Base-by-base conservation (phyloP, 257 asterid genomes). In the Eucommia ulmoides region DNA sequence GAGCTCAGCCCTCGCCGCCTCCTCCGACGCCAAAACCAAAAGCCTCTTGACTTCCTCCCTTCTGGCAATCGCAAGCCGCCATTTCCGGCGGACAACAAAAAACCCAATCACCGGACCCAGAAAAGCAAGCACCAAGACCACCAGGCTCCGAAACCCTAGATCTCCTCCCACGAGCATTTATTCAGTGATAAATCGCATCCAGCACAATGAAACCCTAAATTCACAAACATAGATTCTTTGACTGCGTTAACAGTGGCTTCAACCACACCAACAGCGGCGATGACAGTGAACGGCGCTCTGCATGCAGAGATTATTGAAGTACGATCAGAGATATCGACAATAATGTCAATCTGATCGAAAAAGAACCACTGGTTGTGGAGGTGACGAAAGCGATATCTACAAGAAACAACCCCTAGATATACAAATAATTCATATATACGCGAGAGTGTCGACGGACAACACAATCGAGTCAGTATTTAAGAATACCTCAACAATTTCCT, bases 91-190 rank as follows among this genome's bases (percentile, higher is more conserved):
- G 55, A 67, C 69, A 21, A 73, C 51, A 18, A 82, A 16, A 9
- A 42, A 53, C 67, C 79, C 80, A 23, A 73, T 55, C 5, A 75
- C 60, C 55, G 70, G 68, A 1, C 45, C 58, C 18, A 59, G 41
- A 42, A 74, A n/a, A 46, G 69, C 71, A 69, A 75, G 65, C 49
- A 67, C 71, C 58, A 55, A 63, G 24, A 66, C 63, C 21, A 53
- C 57, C 52, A 76, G 66, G 52, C 41, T 69, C 58, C 64, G 49
- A 52, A 69, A 67, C 77, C 82, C 74, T 61, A 79, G 71, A 85
- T 75, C 75, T 69, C 71, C 78, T 60, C 63, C 80, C 57, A 73
- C 51, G 65, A 75, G 82, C 95, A 84, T 84, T 71, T 82, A 84
- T 60, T 60, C 71, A 50, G 49, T 7, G 7, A 12, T 12, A 29